Evolutionary conservation across 2,329 filamentous ascomycete species (phyloP).

Genomic region (Alternaria brassicae): DNA sequence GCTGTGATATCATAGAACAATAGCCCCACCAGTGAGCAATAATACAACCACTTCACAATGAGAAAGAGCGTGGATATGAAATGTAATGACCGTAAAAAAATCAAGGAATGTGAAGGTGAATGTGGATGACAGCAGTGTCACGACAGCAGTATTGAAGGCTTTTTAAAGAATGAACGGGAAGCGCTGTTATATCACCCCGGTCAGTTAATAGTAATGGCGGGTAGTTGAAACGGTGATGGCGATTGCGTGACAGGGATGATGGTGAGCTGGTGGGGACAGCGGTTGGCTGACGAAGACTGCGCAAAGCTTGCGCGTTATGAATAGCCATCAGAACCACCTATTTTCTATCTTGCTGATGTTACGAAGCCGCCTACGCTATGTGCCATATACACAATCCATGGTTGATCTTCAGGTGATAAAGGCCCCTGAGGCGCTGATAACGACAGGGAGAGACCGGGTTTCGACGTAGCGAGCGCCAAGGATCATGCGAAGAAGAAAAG

Average conservation of each 20-base stretch:
- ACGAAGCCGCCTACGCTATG: background rate
- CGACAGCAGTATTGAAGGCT: background rate
- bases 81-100: background rate
- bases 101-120: slow-evolving; percentile 27
- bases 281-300: background rate
- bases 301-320: background rate
- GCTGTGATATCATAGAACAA: slow-evolving; percentile 20
- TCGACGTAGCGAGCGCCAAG: background rate
- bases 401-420: background rate
- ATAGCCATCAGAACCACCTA: background rate
- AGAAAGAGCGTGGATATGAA: slow-evolving; percentile 22
- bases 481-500: background rate
- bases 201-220: background rate
- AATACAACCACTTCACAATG: slow-evolving; percentile 29
- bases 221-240: background rate
- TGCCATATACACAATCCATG: background rate
- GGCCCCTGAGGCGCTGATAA: background rate
- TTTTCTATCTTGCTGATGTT: background rate
- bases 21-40: slow-evolving; percentile 18
- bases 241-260: background rate
- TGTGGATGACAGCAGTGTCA: slow-evolving; percentile 7
- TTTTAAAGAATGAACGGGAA: background rate
- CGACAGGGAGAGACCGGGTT: background rate
- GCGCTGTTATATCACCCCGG: background rate
- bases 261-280: background rate